Evolutionary conservation across 257 asterid species (phyloP), one percentile per base, ranked within the genome.

Genomic region (Primulina huaijiensis): DNA sequence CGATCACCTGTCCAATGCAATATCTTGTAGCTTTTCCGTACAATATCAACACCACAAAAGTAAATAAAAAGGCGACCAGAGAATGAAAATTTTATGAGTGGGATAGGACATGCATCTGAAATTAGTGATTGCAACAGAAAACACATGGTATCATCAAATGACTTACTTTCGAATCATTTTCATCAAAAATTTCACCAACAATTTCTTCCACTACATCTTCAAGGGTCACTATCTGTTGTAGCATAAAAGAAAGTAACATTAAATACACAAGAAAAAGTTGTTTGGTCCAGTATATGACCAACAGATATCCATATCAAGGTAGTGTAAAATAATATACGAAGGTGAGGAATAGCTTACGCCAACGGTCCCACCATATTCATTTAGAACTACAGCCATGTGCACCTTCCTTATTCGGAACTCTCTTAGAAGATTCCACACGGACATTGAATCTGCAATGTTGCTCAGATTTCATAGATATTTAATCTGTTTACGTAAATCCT

Each of bases 161-260:
- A 72, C 92, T 82, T 87, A 91, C 99, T 81, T 88, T 91, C 11
- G 99, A 94, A 79, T 94, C 99, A 66, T 94, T 91, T 86, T 94
- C 99, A 17, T 94, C 99, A 76, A 91, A 91, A 72, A 94, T 91
- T 81, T 94, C 99, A 77, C 99, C 99, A 80, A 94, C 99, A 74
- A 94, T 94, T 83, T 94, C 99, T 81, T 91, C 99, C 73, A 94
- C 97, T 82, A 94, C 98, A 23, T 94, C 98, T 81, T 94, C 99
- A 76, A 94, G 97, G 71, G 99, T 94, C 61, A 94, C 99, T 56
- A 94, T 80, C 99, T 94, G 96, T 74, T 62, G 58, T 58, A 64
- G 62, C 69, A 78, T 35, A 20, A 77, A 70, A 74, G 58, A 64
- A 70, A 60, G 34, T 76, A 29, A 59, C 27, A 34, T 64, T 37